Conservation (phyloP, 768 basidiomycete species). For the Lentinula detonsa region DNA sequence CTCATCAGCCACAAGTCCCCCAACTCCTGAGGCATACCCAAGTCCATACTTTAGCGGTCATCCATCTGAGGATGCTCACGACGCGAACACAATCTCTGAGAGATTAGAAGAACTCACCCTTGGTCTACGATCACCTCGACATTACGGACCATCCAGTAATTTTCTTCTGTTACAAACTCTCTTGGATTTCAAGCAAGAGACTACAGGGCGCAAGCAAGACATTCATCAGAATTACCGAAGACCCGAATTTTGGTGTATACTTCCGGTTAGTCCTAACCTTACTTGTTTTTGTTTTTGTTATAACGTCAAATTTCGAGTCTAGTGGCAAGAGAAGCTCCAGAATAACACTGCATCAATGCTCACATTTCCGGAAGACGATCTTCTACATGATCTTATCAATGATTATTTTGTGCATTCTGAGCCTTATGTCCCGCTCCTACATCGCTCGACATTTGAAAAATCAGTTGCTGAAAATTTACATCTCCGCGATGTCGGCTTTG, state of each 20-base stretch:
- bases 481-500: constrained; percentile 39
- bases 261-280: background rate
- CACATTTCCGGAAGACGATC: constrained; percentile 45
- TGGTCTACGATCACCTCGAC: background rate
- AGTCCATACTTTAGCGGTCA: background rate
- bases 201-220: background rate
- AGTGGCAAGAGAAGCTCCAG: background rate
- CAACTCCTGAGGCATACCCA: background rate
- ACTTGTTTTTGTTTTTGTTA: background rate
- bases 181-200: background rate
- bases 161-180: background rate
- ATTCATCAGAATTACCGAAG: background rate
- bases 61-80: background rate
- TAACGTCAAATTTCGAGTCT: background rate
- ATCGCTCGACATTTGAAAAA: constrained; percentile 64
- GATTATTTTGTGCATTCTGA: constrained; percentile 60
- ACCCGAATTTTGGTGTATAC: background rate
- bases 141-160: background rate
- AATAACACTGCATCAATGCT: background rate
- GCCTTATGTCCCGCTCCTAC: constrained; percentile 57
- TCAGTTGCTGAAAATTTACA: constrained; percentile 46
- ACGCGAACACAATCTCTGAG: background rate
- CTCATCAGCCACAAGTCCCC: background rate
- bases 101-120: background rate
- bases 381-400: constrained; percentile 50